Evolutionary conservation across 306 rosid species (phyloP), one percentile per base, ranked within the genome.

Genomic region (Lupinus albus): DNA sequence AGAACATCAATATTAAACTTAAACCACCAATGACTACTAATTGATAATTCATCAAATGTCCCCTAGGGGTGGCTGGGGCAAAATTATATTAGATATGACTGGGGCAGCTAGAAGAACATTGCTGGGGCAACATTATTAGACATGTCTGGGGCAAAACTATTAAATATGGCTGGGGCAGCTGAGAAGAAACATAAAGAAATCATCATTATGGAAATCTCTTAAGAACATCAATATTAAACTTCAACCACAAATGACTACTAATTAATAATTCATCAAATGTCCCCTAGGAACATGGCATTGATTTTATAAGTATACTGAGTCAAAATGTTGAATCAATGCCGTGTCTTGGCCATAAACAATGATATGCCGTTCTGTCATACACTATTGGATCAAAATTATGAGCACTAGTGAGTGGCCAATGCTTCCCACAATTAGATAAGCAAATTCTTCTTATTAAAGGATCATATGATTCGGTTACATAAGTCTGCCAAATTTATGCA

Each of bases 121-220:
- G 64, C 65, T 17, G 85, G 86, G 67, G 83, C 75, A 78, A 68
- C 79, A 79, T 48, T 88, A 63, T 75, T 82, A 32, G 96, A 3
- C 4, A 2, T 28, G 61, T 61, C 65, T 14, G 85, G 86, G 65
- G 83, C 76, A 78, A 67, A 78, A 79, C 48, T 88, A 63, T 72
- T 82, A 32, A 94, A 50, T 73, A 82, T 33, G 64, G 64, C 65
- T 17, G 85, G 86, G 68, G 83, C 75, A 78, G 12, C 45, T 39
- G 45, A 8, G 45, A 39, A 39, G 45, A 39, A 39, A 39, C 45
- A 39, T 39, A 11, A 5, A n/a, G n/a, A 39, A 8, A 0, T 10
- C 2, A 36, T 36, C 66, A 52, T 17, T n/a, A 38, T 50, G n/a
- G 18, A 48, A 68, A 41, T 49, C 61, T 66, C 55, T 57, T 15